These are phyloP conservation scores for Lagerstroemia speciosa DNA, from an alignment of 345 rosid genomes.

Conservation along the genomic window DNA sequence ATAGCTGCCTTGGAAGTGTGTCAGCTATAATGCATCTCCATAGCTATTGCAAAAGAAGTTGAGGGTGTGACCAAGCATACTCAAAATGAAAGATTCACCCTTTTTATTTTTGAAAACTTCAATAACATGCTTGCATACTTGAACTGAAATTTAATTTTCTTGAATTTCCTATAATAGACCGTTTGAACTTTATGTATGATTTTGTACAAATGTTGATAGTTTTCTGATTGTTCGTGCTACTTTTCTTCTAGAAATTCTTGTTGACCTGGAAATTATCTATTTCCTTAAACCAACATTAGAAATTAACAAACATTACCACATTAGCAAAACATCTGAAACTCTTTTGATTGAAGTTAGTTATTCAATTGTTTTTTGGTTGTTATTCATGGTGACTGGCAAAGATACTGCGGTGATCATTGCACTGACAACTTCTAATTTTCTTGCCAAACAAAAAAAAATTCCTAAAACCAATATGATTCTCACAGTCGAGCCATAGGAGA, in stretches of 20 bases:
- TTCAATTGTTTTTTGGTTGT: not conserved
- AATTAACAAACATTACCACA: no score
- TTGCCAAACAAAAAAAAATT: not conserved
- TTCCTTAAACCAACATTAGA: not conserved
- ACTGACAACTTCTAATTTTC: not conserved
- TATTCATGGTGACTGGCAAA: not conserved
- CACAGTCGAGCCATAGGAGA: constrained; percentile 91
- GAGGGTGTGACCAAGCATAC: no score
- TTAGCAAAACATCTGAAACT: no score
- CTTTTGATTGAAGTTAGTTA: no score
- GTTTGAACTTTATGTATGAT: not conserved
- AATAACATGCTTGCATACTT: not conserved
- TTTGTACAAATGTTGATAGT: not conserved
- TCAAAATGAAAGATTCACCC: no score
- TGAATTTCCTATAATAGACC: not conserved
- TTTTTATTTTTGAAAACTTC: not conserved
- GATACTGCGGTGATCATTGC: not conserved
- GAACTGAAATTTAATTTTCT: no score
- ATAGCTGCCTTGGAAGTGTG: not conserved
- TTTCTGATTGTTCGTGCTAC: not conserved
- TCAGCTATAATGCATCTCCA: not conserved
- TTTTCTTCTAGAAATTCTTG: not conserved
- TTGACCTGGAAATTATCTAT: not conserved
- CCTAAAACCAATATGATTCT: constrained; percentile 3
- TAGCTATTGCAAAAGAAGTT: not conserved